A percentile compares a stretch with the other conserved stretches of the same genome.
phyloP scores from a whole-genome alignment of 257 asterid species.

The Solanum virginianum region DNA sequence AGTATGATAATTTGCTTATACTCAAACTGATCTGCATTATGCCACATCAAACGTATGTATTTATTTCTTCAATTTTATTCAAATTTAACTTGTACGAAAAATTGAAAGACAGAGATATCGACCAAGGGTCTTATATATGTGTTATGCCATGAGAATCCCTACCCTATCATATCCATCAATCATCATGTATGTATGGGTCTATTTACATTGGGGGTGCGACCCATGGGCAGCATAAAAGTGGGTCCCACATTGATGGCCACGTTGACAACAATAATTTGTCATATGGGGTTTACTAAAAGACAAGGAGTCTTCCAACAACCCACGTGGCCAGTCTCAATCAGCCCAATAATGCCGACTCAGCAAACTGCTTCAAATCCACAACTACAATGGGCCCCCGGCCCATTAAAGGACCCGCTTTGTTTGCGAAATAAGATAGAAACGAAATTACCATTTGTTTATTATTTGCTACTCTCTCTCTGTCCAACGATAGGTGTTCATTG shows the following conservation, averaged over 20 bases:
- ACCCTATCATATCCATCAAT: neutral
- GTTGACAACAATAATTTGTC: neutral
- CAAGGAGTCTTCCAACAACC: conserved; percentile 13
- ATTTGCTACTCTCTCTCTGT: too few relatives aligned
- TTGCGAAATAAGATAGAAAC: neutral
- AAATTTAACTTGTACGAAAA: neutral
- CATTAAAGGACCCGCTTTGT: neutral
- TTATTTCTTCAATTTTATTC: too few relatives aligned
- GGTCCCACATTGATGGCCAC: neutral
- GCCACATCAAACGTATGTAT: neutral
- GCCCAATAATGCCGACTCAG: conserved; percentile 6
- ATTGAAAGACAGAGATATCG: rapidly evolving
- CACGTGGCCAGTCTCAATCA: conserved; percentile 15
- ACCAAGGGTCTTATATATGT: neutral
- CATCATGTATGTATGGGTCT: neutral
- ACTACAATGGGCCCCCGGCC: neutral
- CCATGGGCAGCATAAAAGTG: neutral
- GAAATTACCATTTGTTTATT: too few relatives aligned
- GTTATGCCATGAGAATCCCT: neutral
- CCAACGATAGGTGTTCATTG: too few relatives aligned
- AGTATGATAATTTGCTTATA: too few relatives aligned
- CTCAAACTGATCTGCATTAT: neutral
- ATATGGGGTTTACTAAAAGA: neutral
- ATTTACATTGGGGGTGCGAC: too few relatives aligned
- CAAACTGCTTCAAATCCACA: neutral